Base-by-base conservation (phyloP, 495 filamentous ascomycete species). In the Diplogelasinospora grovesii region DNA sequence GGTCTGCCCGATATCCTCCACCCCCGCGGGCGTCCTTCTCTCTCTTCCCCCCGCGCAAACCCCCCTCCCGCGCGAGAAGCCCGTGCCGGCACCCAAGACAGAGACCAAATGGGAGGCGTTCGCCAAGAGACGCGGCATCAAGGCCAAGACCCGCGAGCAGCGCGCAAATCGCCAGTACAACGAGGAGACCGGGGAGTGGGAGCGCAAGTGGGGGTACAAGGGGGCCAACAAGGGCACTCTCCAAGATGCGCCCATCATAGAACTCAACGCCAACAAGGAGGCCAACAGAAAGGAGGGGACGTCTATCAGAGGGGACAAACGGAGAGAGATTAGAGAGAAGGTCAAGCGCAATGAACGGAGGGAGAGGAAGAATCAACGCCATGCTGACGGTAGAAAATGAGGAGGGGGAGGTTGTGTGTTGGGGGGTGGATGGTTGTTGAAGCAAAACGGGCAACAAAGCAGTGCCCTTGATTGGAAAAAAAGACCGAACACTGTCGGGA, bases 81-180 rank as follows among this genome's bases (percentile, higher is more conserved):
- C 86, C 3, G 64, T 96, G 0, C 92, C 92, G 1, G 68, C 71
- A 20, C 73, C 78, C 35, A 94, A 89, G 67, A 64, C 78, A 18
- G 81, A 80, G 39, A 96, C 92, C 33, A 94, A 86, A 59, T 98
- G 92, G 92, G 80, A 92, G 60, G 76, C 81, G 34, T 98, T 98
- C 66, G 92, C 92, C 14, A 81, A 79, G 66, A 94, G 90, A 75
- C 92, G 95, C 67, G 93, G 92, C 21, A 96, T 98, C 59, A 78
- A 83, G 66, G 71, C 81, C 47, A 88, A 87, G 71, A 79, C 78
- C 59, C 63, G 69, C 43, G 71, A 75, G 55, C 78, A 80, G 48
- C 60, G 64, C 14, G 64, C 64, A 20, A 88, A 94, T 60, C 68
- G 83, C 51, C 76, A 82, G 28, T 95, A 83, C 60, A 84, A 96